Evolutionary conservation across 2,329 filamentous ascomycete species (phyloP).

Genomic region (Aspergillus carbonarius): DNA sequence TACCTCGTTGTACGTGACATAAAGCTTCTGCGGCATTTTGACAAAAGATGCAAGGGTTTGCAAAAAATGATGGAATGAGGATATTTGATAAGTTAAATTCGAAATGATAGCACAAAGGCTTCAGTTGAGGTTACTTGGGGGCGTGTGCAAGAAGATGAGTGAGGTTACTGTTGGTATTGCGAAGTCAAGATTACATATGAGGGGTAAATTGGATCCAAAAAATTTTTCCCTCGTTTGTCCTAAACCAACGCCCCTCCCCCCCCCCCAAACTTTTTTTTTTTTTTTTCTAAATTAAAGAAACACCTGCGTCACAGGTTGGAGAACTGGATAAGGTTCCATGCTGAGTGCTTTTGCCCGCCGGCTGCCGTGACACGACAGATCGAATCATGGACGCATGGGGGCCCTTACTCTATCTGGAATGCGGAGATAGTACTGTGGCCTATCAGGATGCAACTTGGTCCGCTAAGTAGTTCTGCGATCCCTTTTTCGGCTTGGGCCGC

Average conservation of each 20-base stretch:
- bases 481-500: neutral
- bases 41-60: conserved; percentile 3
- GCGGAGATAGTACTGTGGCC: neutral
- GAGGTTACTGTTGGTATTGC: neutral
- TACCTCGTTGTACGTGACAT: conserved; percentile 91
- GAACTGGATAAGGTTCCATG: conserved; percentile 1
- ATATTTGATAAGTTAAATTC: neutral
- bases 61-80: neutral
- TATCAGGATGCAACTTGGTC: neutral
- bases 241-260: neutral
- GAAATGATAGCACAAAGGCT: neutral
- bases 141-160: neutral
- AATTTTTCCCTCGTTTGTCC: neutral
- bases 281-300: neutral
- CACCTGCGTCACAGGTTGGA: conserved; percentile 1
- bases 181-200: conserved; percentile 7
- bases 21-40: conserved; percentile 80
- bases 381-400: neutral
- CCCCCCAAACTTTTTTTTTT: neutral
- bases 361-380: neutral
- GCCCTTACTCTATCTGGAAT: neutral
- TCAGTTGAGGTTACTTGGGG: neutral
- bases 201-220: conserved; percentile 11
- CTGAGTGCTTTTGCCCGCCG: neutral
- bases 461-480: neutral